Base-by-base conservation (phyloP, 768 basidiomycete genomes). In the Rhodotorula diobovata region DNA sequence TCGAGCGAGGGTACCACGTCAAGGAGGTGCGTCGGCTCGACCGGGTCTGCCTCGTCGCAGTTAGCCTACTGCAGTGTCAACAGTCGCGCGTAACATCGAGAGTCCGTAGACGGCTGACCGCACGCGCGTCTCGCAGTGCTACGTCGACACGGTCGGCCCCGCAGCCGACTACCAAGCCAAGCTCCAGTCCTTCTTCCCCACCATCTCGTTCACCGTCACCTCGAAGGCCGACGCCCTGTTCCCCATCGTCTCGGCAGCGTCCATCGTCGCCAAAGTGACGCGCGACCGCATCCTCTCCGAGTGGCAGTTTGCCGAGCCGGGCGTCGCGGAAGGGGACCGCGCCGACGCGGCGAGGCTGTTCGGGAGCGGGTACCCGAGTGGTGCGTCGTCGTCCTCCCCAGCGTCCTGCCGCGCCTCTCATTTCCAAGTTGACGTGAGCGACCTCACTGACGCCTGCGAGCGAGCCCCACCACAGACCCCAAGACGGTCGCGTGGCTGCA, bases 201-300 rank as follows among this genome's bases (percentile, higher is more conserved):
- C 58, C 86, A 14, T 97, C 73, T 81, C 83, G 51, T 94, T 99
- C 79, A 93, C 91, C 0, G 96, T 99, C 34, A 85, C 88, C 18
- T 86, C 87, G 37, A 97, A 99, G 81, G 96, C 96, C 25, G 96
- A 99, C 78, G 88, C 88, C n/a, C 87, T 90, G 71, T 99, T 87
- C 85, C 96, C 93, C 78, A 94, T 99, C 70, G 96, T 99, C 69
- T 89, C 92, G 32, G 96, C 96, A 12, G 96, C 95, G 3, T 93
- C 91, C 79, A 91, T 98, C n/a, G 93, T 93, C 5, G 96, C 96
- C 4, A 99, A 99, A 81, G 93, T 95, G 37, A 97, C 94, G 1
- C 84, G 95, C 66, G 95, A 98, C 77, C 87, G 89, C 14, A 93
- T 92, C 80, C 83, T 97, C 30, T 89, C 94, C 70, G 84, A 84